Percentiles rank a stretch among this genome's conserved stretches.
phyloP scores from a whole-genome alignment of 257 asterid genomes.

The Fraxinus cuspidata region DNA sequence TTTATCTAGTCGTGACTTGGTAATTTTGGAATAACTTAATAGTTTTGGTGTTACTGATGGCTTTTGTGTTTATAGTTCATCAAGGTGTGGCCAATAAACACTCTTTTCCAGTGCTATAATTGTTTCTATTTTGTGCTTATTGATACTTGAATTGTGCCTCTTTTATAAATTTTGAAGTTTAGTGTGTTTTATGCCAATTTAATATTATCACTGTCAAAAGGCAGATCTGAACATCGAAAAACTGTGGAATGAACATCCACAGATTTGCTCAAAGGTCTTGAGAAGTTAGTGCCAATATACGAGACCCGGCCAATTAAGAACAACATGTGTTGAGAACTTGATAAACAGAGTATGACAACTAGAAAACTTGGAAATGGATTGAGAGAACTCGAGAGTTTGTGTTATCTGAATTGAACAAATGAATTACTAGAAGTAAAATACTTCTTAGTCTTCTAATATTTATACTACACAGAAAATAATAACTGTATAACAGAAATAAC shows the following conservation, averaged over 20 bases:
- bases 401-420: no score
- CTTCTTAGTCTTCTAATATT: no score
- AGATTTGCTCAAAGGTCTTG: slow-evolving; percentile 78
- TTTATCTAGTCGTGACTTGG: neutral
- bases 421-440: no score
- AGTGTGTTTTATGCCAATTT: slow-evolving; percentile 36
- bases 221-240: slow-evolving; percentile 98
- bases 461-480: no score
- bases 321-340: no score
- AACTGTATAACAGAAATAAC: no score
- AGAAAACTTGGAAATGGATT: no score
- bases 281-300: slow-evolving; percentile 89
- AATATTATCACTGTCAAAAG: slow-evolving; percentile 83
- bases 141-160: neutral
- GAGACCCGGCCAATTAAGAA: slow-evolving; percentile 88
- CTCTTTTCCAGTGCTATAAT: neutral
- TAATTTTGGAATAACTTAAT: neutral
- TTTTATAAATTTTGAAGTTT: neutral
- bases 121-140: neutral
- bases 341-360: no score
- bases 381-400: no score
- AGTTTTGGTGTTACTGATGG: slow-evolving; percentile 7
- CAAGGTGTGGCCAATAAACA: neutral
- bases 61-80: neutral
- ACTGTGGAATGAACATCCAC: slow-evolving; percentile 82